Evolutionary conservation across 2,329 filamentous ascomycete genomes (phyloP).

Genomic region (Exophiala sp.): DNA sequence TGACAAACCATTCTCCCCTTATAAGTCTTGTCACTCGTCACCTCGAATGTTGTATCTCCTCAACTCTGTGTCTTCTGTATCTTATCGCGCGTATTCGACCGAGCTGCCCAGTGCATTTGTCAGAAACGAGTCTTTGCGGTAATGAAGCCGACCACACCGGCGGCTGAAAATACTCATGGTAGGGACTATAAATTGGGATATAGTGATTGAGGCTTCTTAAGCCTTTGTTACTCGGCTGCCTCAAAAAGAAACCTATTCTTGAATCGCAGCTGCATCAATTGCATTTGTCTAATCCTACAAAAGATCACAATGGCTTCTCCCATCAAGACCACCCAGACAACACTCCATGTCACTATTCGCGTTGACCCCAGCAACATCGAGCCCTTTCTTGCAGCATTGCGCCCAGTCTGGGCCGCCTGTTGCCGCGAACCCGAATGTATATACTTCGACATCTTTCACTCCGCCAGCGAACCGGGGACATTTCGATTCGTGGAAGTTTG

Average conservation of each 20-base stretch:
- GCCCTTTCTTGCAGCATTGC: slow-evolving; percentile 4
- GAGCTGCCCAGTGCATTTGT: too few species aligned
- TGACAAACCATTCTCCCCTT: too few species aligned
- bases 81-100: too few species aligned
- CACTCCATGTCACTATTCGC: slow-evolving; percentile 6
- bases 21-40: too few species aligned
- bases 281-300: too few species aligned
- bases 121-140: too few species aligned
- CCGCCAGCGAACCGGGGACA: slow-evolving; percentile 7
- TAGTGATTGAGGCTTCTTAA: too few species aligned
- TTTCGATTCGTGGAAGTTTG: slow-evolving; percentile 13
- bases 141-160: too few species aligned
- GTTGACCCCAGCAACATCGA: slow-evolving; percentile 6
- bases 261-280: neutral
- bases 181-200: neutral
- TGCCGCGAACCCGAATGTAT: slow-evolving; percentile 9
- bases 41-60: too few species aligned
- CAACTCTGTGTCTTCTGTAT: too few species aligned
- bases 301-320: neutral
- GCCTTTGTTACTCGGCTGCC: too few species aligned
- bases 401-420: neutral
- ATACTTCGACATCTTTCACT: slow-evolving; percentile 15
- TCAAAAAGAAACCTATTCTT: neutral
- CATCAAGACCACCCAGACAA: neutral
- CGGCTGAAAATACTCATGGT: too few species aligned